Conservation (phyloP, 2,329 filamentous ascomycete genomes). For the Fonsecaea erecta region DNA sequence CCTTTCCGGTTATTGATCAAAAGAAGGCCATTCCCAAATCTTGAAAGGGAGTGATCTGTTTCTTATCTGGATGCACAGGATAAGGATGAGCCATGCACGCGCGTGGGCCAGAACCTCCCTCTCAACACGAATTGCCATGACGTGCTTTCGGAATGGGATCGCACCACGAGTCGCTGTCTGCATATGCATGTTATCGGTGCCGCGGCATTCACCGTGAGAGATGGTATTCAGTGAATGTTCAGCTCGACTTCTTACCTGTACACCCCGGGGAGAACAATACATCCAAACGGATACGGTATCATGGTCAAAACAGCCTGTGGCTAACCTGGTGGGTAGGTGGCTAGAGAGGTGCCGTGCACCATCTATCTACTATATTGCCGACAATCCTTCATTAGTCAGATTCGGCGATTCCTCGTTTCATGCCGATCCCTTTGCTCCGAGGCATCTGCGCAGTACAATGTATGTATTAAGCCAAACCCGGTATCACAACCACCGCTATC, state of each 20-base stretch:
- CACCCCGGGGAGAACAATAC: background rate
- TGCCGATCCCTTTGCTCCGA: background rate
- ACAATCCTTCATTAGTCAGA: background rate
- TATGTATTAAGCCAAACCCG: background rate
- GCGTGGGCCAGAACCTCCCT: background rate
- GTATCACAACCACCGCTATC: background rate
- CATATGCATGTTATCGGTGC: background rate
- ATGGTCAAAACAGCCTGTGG: too few species aligned
- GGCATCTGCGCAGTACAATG: too few species aligned
- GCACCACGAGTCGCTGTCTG: background rate
- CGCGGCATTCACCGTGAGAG: background rate
- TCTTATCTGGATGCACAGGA: background rate
- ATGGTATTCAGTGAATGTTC: background rate
- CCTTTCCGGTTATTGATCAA: background rate
- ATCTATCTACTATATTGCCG: background rate
- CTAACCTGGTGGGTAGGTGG: too few species aligned
- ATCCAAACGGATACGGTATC: too few species aligned
- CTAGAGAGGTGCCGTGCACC: too few species aligned
- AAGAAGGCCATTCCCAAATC: background rate
- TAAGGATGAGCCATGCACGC: background rate
- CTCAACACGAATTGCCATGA: background rate
- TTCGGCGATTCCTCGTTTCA: background rate
- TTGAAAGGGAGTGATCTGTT: background rate
- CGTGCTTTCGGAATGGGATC: background rate
- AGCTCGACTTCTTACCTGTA: background rate